phyloP scores from a whole-genome alignment of 2,329 filamentous ascomycete genomes.

The Aspergillus brasiliensis region DNA sequence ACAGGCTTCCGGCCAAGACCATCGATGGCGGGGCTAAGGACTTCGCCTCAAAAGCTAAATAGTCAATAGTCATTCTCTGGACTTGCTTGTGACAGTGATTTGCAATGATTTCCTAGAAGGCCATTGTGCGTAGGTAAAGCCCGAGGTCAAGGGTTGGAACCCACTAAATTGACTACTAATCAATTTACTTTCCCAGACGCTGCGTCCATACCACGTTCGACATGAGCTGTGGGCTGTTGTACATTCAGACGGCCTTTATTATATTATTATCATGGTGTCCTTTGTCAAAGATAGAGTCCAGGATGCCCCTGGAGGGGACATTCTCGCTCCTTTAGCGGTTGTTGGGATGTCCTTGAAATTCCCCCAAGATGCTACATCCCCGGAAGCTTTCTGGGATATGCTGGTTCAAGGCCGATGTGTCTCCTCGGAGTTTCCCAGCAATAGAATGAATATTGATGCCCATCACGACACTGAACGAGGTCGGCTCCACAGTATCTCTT shows the following conservation, averaged over 20 bases:
- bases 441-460: conserved; percentile 28
- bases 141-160: neutral
- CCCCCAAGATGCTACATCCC: conserved; percentile 21
- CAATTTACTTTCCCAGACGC: neutral
- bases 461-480: conserved; percentile 24
- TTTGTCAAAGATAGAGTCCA: neutral
- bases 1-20: neutral
- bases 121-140: neutral
- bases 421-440: conserved; percentile 24
- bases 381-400: conserved; percentile 26
- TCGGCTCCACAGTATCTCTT: conserved; percentile 15
- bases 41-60: neutral
- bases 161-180: neutral
- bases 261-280: neutral
- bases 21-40: neutral
- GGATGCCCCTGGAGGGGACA: neutral
- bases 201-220: no score
- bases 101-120: neutral
- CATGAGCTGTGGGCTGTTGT: neutral
- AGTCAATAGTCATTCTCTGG: neutral
- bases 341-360: conserved; percentile 25
- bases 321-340: conserved; percentile 21
- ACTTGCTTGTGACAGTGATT: neutral
- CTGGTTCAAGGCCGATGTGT: conserved; percentile 21
- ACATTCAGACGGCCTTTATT: neutral